Base-by-base conservation (phyloP, 2,329 filamentous ascomycete species). In the Diaporthe sp. region DNA sequence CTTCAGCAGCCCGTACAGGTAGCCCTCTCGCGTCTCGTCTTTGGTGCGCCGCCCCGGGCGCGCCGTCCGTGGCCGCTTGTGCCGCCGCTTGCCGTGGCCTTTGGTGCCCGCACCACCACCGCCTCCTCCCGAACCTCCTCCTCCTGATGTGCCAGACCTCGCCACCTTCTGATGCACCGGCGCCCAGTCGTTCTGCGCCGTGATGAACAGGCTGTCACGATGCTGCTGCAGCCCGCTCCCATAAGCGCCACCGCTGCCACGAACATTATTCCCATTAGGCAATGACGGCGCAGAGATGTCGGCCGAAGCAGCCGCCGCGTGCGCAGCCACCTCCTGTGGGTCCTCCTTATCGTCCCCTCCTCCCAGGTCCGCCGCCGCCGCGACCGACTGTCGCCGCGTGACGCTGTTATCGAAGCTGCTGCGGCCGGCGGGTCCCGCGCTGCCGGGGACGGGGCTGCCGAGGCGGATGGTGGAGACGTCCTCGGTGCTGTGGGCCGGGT, bases 21-120 rank as follows among this genome's bases (percentile, higher is more conserved):
- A 94, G 27, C 97, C 97, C 85, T 99, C 97, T 77, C 97, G 89
- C 2, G 96, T 98, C 86, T 99, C 97, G 81, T 99, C 97, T 80
- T 92, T 94, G 77, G 91, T 93, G 73, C 93, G 88, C 27, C 88
- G 88, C 39, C 90, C 88, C 9, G 88, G 68, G 77, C 80, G 47
- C 73, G 79, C 75, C 70, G 79, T 71, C 75, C 79, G 63, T 76
- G 76, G 44, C 75, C 79, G 53, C 79, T 81, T 73, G 80, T 84
- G 78, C 80, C 81, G 75, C 80, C 83, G 74, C 79, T 76, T 83
- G 85, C 76, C 84, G 79, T 78, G 82, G 80, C 82, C 81, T 79
- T 83, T 82, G 81, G 73, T 80, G 81, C 55, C 78, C 76, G 75
- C 82, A 82, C 71, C 82, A 79, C 73, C 87, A 86, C 30, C 77